Conservation (phyloP, 768 basidiomycete species). For the Brasilioporus rufonigricans region DNA sequence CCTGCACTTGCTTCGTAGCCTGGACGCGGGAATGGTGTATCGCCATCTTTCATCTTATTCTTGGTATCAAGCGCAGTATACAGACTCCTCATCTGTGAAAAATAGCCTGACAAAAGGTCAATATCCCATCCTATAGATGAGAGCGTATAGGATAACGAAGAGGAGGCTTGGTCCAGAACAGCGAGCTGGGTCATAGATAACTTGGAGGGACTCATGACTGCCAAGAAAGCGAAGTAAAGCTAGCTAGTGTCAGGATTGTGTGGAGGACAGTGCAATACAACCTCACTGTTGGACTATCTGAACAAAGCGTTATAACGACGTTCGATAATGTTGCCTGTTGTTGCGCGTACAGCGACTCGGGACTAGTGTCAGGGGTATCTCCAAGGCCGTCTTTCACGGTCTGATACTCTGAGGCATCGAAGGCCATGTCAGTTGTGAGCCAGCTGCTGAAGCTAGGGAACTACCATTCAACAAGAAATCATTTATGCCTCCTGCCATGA, state of each 20-base stretch:
- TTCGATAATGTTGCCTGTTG: neutral
- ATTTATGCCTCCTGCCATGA: constrained; percentile 21
- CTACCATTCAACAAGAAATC: constrained; percentile 15
- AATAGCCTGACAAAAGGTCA: constrained; percentile 9
- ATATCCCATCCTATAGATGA: constrained; percentile 5
- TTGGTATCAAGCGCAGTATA: constrained; percentile 20
- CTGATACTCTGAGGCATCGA: constrained; percentile 18
- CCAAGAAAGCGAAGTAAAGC: constrained; percentile 31
- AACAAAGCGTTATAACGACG: constrained; percentile 10
- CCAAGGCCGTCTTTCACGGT: constrained; percentile 20
- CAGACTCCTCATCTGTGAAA: constrained; percentile 22
- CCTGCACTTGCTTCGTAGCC: constrained; percentile 11
- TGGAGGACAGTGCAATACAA: neutral
- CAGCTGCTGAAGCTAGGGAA: neutral
- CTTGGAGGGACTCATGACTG: constrained; percentile 24
- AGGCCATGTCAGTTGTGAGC: neutral
- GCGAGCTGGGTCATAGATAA: constrained; percentile 32
- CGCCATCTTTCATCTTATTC: constrained; percentile 29
- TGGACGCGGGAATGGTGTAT: constrained; percentile 22
- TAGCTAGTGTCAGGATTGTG: neutral
- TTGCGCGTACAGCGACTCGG: constrained; percentile 14
- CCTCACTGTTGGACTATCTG: constrained; percentile 19
- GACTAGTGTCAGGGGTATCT: constrained; percentile 7
- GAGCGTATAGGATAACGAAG: constrained; percentile 24
- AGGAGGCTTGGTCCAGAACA: constrained; percentile 26